A percentile compares a stretch with the other conserved stretches of the same genome.
Conservation (phyloP, 2,329 filamentous ascomycete species). For the Colletotrichum somersetense region DNA sequence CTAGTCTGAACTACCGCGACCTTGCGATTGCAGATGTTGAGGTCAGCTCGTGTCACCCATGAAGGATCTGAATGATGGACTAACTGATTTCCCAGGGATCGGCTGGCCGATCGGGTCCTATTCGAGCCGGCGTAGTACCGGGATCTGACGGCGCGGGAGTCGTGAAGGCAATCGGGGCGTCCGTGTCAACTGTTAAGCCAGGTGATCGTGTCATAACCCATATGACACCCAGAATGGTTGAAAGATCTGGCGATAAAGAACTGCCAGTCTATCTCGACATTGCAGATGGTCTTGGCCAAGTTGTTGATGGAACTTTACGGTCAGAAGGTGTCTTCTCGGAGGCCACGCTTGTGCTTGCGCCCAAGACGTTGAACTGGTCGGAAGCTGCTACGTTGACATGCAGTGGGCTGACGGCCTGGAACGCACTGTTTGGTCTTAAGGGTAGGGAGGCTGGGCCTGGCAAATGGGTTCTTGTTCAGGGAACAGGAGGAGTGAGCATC, state of each 20-base stretch:
- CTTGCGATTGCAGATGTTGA: conserved; percentile 54
- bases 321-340: conserved; percentile 70
- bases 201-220: conserved; percentile 70
- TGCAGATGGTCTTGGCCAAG: conserved; percentile 42
- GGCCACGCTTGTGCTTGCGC: conserved; percentile 66
- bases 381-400: conserved; percentile 61
- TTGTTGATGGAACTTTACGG: conserved; percentile 67
- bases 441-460: conserved; percentile 54
- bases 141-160: conserved; percentile 58
- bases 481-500: conserved; percentile 56
- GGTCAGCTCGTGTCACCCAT: conserved; percentile 39
- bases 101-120: conserved; percentile 44
- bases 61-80: rapidly evolving
- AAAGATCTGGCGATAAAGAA: conserved; percentile 35
- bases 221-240: conserved; percentile 48
- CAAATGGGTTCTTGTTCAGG: conserved; percentile 53
- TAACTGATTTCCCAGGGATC: conserved; percentile 37
- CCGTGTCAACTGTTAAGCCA: conserved; percentile 59
- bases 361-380: conserved; percentile 55
- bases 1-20: conserved; percentile 63
- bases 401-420: conserved; percentile 64
- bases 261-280: background rate
- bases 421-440: conserved; percentile 61
- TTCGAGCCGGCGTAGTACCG: conserved; percentile 48
- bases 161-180: conserved; percentile 63